A percentile compares a stretch with the other conserved stretches of the same genome.
Conservation (phyloP, 164 flowering plant species). For the Aristolochia contorta region DNA sequence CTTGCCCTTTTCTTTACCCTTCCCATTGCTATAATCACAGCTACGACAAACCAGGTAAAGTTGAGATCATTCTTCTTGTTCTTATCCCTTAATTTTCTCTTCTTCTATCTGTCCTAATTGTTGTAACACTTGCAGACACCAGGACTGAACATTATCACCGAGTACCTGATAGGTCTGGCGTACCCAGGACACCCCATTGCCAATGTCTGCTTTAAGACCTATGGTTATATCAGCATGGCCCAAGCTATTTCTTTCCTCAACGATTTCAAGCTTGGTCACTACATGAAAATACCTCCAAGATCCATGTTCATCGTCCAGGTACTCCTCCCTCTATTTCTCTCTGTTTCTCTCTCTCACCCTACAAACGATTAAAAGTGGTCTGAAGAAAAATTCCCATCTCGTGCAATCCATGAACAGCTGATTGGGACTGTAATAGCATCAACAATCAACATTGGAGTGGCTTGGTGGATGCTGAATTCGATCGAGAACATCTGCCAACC, state of each 20-base stretch:
- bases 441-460: slow-evolving; percentile 46
- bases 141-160: slow-evolving; percentile 65
- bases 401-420: too few species aligned
- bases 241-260: slow-evolving; percentile 63
- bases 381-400: too few species aligned
- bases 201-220: slow-evolving; percentile 71
- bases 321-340: background rate
- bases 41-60: slow-evolving; percentile 78
- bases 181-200: slow-evolving; percentile 63
- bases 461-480: slow-evolving; percentile 49
- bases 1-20: slow-evolving; percentile 63
- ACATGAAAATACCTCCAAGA: slow-evolving; percentile 80
- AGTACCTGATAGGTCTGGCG: slow-evolving; percentile 56
- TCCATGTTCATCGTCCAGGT: slow-evolving; percentile 80
- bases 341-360: too few species aligned
- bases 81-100: background rate
- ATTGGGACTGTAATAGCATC: slow-evolving; percentile 68
- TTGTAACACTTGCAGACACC: slow-evolving; percentile 40
- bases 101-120: too few species aligned
- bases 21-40: slow-evolving; percentile 72
- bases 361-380: too few species aligned
- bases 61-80: background rate
- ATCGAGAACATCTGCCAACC: slow-evolving; percentile 55
- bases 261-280: slow-evolving; percentile 81
- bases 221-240: slow-evolving; percentile 67